phyloP scores from a whole-genome alignment of 192 early-diverging fungal genomes.

The Coemansia guatemalensis region DNA sequence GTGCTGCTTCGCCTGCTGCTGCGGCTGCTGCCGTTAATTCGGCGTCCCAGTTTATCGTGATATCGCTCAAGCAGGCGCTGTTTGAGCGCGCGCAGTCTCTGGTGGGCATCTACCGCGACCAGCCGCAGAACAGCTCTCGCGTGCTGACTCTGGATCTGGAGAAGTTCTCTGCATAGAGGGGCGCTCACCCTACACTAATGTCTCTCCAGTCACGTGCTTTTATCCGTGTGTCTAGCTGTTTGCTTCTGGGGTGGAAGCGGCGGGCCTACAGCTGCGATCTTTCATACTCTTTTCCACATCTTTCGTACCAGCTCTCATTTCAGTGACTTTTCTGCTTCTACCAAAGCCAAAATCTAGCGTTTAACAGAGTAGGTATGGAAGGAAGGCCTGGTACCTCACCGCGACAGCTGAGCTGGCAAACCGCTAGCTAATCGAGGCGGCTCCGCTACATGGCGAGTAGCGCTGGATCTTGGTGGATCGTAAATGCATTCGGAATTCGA shows the following conservation, averaged over 20 bases:
- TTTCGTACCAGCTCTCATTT: background rate
- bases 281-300: background rate
- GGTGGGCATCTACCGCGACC: constrained; percentile 96
- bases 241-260: background rate
- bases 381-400: no score
- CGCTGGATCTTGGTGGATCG: no score
- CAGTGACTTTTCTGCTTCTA: no score
- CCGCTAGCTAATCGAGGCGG: no score
- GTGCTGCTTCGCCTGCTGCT: background rate
- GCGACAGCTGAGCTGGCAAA: no score
- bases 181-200: constrained; percentile 18
- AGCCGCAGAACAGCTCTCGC: constrained; percentile 77
- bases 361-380: no score
- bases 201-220: constrained; percentile 1
- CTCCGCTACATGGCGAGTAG: background rate
- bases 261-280: background rate
- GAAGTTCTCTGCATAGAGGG: constrained; percentile 30
- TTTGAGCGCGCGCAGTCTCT: constrained; percentile 92
- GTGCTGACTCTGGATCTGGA: constrained; percentile 76
- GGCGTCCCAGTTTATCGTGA: constrained; percentile 95
- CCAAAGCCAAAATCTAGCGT: no score
- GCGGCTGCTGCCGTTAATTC: constrained; percentile 14
- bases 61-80: constrained; percentile 91
- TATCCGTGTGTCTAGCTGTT: background rate
- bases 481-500: no score